These are phyloP conservation scores for Talaromyces sp. DNA, from an alignment of 2,329 filamentous ascomycete species.

Conservation along the genomic window DNA sequence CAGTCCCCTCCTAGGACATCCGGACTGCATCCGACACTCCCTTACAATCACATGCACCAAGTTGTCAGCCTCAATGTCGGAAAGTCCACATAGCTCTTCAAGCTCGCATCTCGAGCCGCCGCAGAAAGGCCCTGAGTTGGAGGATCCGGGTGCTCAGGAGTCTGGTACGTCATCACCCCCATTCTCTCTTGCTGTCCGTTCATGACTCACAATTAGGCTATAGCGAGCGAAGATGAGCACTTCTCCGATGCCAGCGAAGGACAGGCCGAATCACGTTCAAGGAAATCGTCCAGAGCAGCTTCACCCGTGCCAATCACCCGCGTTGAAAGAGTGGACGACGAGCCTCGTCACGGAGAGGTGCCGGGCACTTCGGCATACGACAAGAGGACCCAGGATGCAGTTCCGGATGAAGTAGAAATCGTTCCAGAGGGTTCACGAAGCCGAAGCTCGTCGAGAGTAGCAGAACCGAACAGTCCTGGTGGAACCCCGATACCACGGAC, in stretches of 20 bases:
- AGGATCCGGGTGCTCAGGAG: constrained; percentile 56
- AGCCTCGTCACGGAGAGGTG: constrained; percentile 57
- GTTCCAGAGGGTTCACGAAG: constrained; percentile 46
- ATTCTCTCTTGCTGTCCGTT: neutral
- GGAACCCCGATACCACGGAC: constrained; percentile 56
- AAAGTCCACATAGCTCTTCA: constrained; percentile 35
- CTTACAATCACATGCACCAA: constrained; percentile 22
- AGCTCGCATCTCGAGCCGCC: constrained; percentile 51
- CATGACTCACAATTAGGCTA: constrained; percentile 18
- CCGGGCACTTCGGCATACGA: constrained; percentile 60
- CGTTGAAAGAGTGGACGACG: constrained; percentile 60
- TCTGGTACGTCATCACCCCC: constrained; percentile 42
- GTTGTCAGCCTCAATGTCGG: constrained; percentile 33
- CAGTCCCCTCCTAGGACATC: constrained; percentile 11
- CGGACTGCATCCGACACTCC: neutral
- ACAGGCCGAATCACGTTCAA: constrained; percentile 33
- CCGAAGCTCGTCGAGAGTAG: constrained; percentile 41
- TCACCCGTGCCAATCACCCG: constrained; percentile 60
- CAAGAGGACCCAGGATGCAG: constrained; percentile 56
- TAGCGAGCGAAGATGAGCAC: constrained; percentile 57
- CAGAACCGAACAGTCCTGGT: constrained; percentile 46
- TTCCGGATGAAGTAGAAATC: constrained; percentile 62
- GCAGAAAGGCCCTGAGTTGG: constrained; percentile 52
- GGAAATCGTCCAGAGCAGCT: constrained; percentile 39
- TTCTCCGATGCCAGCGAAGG: constrained; percentile 65